These are phyloP conservation scores for Inonotus obliquus DNA, from an alignment of 1,284 basidiomycete species.

Conservation along the genomic window DNA sequence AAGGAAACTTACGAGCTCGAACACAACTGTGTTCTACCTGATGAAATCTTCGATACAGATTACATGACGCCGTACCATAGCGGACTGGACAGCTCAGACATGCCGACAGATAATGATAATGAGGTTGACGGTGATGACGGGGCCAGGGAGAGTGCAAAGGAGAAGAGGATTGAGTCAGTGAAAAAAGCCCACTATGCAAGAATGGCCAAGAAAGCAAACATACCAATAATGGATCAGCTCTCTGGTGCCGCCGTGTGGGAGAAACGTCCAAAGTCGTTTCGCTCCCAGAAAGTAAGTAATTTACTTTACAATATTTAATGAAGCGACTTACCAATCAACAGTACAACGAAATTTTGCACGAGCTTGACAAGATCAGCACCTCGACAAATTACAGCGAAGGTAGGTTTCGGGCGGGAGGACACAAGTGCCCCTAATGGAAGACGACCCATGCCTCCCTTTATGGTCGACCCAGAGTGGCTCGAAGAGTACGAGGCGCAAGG, in stretches of 20 bases:
- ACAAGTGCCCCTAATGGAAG: background rate
- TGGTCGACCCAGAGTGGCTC: background rate
- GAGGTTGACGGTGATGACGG: background rate
- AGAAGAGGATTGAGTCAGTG: background rate
- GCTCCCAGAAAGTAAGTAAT: background rate
- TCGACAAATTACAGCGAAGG: background rate
- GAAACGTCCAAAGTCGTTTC: background rate
- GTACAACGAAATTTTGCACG: background rate
- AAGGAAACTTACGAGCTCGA: background rate
- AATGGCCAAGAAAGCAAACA: background rate
- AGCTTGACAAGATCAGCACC: background rate
- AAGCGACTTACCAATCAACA: background rate
- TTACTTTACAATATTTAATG: background rate
- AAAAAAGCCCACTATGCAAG: background rate
- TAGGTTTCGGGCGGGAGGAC: background rate
- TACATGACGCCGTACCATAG: background rate
- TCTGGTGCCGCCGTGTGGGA: background rate
- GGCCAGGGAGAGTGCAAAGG: background rate
- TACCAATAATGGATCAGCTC: background rate
- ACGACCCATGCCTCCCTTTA: background rate
- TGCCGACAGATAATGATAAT: background rate
- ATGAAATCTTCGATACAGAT: background rate
- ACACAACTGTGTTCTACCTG: background rate
- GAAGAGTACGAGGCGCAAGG: background rate
- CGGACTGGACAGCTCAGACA: background rate